These are phyloP conservation scores for Macrolepiota dolichaula DNA, from an alignment of 768 basidiomycete species.

Conservation along the genomic window DNA sequence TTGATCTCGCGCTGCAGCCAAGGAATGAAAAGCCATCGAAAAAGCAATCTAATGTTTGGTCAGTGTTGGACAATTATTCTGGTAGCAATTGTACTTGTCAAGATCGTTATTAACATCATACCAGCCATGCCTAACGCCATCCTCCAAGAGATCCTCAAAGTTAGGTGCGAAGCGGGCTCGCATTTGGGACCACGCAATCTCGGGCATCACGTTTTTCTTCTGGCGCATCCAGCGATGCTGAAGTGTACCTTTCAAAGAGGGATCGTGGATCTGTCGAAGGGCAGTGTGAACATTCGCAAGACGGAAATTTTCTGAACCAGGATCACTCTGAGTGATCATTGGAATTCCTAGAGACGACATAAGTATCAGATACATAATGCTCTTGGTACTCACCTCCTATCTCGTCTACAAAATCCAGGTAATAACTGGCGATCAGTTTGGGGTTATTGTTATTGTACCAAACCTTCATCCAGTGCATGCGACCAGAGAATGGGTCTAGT, in stretches of 20 bases:
- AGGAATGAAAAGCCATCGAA: conserved; percentile 38
- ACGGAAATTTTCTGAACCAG: conserved; percentile 38
- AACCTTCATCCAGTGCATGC: conserved; percentile 31
- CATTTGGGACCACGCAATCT: conserved; percentile 36
- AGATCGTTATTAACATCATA: conserved; percentile 25
- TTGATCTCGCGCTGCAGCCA: conserved; percentile 37
- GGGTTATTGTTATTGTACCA: conserved; percentile 43
- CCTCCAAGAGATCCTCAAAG: conserved; percentile 30
- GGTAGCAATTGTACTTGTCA: conserved; percentile 17
- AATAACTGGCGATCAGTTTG: conserved; percentile 29
- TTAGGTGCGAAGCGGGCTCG: conserved; percentile 17
- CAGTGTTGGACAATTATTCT: background rate
- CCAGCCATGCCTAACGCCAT: conserved; percentile 23
- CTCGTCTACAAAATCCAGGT: conserved; percentile 25
- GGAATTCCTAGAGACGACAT: conserved; percentile 30
- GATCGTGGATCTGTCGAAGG: conserved; percentile 36
- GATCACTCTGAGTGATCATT: conserved; percentile 41
- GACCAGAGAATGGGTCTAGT: conserved; percentile 32
- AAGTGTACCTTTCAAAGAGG: conserved; percentile 27
- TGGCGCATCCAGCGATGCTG: conserved; percentile 37
- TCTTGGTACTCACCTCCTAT: background rate
- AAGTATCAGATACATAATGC: background rate
- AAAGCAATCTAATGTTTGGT: conserved; percentile 28
- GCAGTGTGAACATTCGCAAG: conserved; percentile 43
- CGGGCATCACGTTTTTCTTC: conserved; percentile 39